phyloP scores from a whole-genome alignment of 2,329 filamentous ascomycete species.

The Tothia fuscella region DNA sequence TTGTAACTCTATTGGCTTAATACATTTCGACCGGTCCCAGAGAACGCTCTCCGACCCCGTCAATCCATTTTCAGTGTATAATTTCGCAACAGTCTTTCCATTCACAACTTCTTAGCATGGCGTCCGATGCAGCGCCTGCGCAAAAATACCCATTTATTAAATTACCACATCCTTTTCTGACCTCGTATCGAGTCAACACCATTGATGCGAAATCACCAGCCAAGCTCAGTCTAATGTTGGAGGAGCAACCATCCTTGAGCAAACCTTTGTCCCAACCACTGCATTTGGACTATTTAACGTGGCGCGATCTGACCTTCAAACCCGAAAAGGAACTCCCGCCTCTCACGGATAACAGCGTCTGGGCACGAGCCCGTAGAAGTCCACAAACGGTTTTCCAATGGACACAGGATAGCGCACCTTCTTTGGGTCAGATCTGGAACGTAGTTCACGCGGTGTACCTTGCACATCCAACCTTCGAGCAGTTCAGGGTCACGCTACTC shows the following conservation, averaged over 20 bases:
- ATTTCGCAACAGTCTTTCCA: too few species aligned
- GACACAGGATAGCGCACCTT: not conserved
- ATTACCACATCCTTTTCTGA: conserved; percentile 36
- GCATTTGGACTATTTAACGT: conserved; percentile 27
- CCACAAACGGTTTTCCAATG: conserved; percentile 6
- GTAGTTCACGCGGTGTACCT: conserved; percentile 7
- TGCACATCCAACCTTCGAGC: conserved; percentile 1
- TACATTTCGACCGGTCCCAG: too few species aligned
- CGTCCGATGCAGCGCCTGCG: not conserved
- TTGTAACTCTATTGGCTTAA: too few species aligned
- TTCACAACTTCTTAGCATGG: conserved; percentile 1
- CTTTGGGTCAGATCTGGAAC: conserved; percentile 9
- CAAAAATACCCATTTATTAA: conserved; percentile 28
- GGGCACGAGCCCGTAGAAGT: conserved; percentile 4
- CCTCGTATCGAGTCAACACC: conserved; percentile 28
- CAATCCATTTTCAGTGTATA: too few species aligned
- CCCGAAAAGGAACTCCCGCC: conserved; percentile 17
- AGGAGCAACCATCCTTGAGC: conserved; percentile 23
- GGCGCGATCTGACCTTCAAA: conserved; percentile 24
- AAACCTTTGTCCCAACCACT: conserved; percentile 25
- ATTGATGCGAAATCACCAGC: conserved; percentile 19
- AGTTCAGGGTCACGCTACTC: conserved; percentile 2
- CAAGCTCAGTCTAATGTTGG: conserved; percentile 23
- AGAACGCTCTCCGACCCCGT: too few species aligned
- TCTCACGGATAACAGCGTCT: conserved; percentile 13